Evolutionary conservation across 1,284 basidiomycete species (phyloP).

Genomic region (Neonothopanus nambi): DNA sequence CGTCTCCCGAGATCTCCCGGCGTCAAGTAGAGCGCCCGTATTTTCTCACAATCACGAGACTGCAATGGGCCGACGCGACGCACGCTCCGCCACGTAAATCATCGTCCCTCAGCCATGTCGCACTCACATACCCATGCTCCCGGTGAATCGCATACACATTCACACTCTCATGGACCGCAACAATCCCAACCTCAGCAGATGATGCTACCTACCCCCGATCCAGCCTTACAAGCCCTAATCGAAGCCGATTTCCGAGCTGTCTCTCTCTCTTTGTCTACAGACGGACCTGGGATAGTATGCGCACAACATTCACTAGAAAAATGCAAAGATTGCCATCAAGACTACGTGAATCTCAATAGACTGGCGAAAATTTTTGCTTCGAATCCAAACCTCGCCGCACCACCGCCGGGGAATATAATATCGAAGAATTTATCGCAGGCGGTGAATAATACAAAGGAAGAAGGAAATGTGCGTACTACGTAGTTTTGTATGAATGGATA

Average conservation of each 20-base stretch:
- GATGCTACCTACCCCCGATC: conserved; percentile 57
- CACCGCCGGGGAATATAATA: conserved; percentile 79
- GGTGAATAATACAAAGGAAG: conserved; percentile 81
- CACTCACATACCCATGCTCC: conserved; percentile 28
- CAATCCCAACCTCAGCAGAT: conserved; percentile 42
- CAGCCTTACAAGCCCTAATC: conserved; percentile 70
- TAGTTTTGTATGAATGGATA: conserved; percentile 5
- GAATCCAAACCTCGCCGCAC: conserved; percentile 76
- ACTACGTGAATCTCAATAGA: conserved; percentile 72
- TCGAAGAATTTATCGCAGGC: conserved; percentile 74
- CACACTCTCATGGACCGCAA: conserved; percentile 34
- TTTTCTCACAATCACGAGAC: not conserved
- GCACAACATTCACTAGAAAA: conserved; percentile 64
- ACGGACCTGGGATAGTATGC: conserved; percentile 57
- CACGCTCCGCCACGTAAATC: not conserved
- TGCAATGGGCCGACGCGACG: not conserved
- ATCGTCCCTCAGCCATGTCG: conserved; percentile 12
- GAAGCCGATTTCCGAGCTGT: conserved; percentile 71
- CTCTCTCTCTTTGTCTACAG: conserved; percentile 52
- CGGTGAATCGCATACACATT: conserved; percentile 33
- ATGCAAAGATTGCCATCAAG: conserved; percentile 69
- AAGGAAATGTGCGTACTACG: conserved; percentile 83
- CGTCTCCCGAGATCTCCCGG: too few species aligned
- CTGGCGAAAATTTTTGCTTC: conserved; percentile 68
- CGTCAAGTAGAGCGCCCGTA: too few species aligned